These are phyloP conservation scores for Candida gorgasii DNA, from an alignment of 805 yeast genomes.

Conservation along the genomic window DNA sequence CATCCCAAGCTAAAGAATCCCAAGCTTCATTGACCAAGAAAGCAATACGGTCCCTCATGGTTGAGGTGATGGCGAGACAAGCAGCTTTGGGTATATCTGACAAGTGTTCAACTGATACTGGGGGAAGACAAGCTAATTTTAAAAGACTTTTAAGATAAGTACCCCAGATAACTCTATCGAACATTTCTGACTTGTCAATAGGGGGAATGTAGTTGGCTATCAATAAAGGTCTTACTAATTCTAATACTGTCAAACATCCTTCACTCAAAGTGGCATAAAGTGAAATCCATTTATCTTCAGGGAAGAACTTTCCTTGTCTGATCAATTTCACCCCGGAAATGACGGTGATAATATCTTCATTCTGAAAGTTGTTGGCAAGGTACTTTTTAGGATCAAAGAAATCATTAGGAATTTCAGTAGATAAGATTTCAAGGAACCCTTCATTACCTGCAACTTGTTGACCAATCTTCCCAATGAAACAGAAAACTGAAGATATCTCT, in stretches of 20 bases:
- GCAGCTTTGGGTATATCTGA: conserved; percentile 75
- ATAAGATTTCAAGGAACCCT: conserved; percentile 45
- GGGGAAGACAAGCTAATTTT: conserved; percentile 62
- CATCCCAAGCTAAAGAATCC: conserved; percentile 70
- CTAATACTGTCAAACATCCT: conserved; percentile 54
- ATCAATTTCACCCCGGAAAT: conserved; percentile 53
- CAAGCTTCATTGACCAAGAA: conserved; percentile 60
- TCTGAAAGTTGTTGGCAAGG: conserved; percentile 42
- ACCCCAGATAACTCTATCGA: conserved; percentile 69
- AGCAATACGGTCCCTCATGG: conserved; percentile 61
- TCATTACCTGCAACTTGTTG: conserved; percentile 39
- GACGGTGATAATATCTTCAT: conserved; percentile 43
- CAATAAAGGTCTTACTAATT: conserved; percentile 52
- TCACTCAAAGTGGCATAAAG: conserved; percentile 59
- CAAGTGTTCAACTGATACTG: conserved; percentile 68
- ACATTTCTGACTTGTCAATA: conserved; percentile 48
- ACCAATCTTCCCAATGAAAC: conserved; percentile 54
- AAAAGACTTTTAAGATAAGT: conserved; percentile 59
- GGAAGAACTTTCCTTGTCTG: conserved; percentile 59
- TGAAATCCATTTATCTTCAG: conserved; percentile 73
- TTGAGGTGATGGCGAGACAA: conserved; percentile 61
- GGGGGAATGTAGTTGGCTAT: conserved; percentile 53
- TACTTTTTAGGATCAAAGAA: conserved; percentile 43
- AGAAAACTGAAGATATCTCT: conserved; percentile 65
- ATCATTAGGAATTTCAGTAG: conserved; percentile 22